A percentile compares a stretch with the other conserved stretches of the same genome.
Evolutionary conservation across 306 rosid species (phyloP).

Genomic region (Gynostemma pentaphyllum): DNA sequence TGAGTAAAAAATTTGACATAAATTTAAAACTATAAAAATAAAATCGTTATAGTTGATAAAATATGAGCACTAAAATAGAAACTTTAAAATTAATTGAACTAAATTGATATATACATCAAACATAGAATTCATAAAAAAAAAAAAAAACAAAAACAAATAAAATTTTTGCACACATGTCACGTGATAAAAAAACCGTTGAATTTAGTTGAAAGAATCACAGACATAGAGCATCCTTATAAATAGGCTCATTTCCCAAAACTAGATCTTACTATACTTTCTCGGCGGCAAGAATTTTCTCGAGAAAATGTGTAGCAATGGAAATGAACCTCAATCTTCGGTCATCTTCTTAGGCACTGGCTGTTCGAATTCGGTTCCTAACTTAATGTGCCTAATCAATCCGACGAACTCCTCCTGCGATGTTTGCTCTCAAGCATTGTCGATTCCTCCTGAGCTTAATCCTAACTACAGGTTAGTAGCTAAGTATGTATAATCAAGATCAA

Average conservation of each 20-base stretch:
- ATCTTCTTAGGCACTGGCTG: constrained; percentile 79
- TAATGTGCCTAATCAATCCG: constrained; percentile 60
- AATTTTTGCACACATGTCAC: no score
- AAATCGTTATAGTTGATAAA: no score
- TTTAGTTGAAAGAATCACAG: neutral
- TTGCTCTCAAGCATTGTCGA: constrained; percentile 46
- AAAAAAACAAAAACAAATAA: no score
- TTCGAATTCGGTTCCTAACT: constrained; percentile 68
- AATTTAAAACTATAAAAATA: no score
- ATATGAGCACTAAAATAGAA: no score
- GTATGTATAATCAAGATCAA: no score
- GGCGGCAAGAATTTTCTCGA: neutral
- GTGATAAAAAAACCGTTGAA: no score
- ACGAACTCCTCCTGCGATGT: constrained; percentile 61
- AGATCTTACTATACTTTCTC: neutral
- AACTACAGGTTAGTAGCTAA: constrained; percentile 69
- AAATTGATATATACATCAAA: no score
- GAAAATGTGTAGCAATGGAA: constrained; percentile 32
- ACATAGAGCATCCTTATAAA: neutral
- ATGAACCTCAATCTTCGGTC: constrained; percentile 56
- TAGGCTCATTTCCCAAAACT: neutral
- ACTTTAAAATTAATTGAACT: no score
- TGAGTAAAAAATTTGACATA: no score
- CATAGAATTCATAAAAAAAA: no score
- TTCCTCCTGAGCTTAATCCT: constrained; percentile 58